phyloP scores from a whole-genome alignment of 2,329 filamentous ascomycete genomes.

The Xylaria hypoxylon region DNA sequence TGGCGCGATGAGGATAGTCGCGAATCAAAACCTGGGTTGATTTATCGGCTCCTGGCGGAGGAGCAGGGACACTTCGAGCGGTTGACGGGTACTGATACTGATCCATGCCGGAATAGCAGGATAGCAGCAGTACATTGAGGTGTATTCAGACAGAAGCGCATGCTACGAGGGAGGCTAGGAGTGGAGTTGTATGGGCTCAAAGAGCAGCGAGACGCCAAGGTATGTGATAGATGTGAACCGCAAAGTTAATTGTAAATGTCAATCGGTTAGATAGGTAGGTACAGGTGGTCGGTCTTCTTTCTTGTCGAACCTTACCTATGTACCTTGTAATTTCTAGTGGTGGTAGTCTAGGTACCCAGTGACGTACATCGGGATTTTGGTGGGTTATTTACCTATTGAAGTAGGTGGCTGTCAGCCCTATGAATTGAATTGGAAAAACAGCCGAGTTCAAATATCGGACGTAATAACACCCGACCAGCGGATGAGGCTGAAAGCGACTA shows the following conservation, averaged over 20 bases:
- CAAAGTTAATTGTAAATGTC: background rate
- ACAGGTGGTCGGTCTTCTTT: constrained; percentile 9
- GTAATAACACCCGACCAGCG: constrained; percentile 25
- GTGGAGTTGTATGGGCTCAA: background rate
- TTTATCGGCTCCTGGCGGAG: constrained; percentile 64
- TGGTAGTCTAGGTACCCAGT: constrained; percentile 17
- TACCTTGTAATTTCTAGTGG: background rate
- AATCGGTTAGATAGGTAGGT: background rate
- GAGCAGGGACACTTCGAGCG: constrained; percentile 58
- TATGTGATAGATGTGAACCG: background rate
- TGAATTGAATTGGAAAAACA: constrained; percentile 26
- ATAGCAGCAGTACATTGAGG: constrained; percentile 41
- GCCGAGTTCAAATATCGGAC: constrained; percentile 29
- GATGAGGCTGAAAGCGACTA: constrained; percentile 38
- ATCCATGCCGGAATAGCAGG: constrained; percentile 59
- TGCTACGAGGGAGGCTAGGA: constrained; percentile 38
- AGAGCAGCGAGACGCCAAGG: background rate
- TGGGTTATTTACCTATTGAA: constrained; percentile 24
- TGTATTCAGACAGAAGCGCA: constrained; percentile 43
- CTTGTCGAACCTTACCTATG: constrained; percentile 6
- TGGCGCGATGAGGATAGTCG: constrained; percentile 87
- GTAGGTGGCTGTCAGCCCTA: constrained; percentile 34
- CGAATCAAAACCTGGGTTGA: constrained; percentile 84
- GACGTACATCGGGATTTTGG: constrained; percentile 28
- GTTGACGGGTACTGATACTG: constrained; percentile 56